A percentile compares a stretch with the other conserved stretches of the same genome.
These are phyloP conservation scores for Sporothrix luriei DNA, from an alignment of 2,329 filamentous ascomycete species.

Conservation along the genomic window DNA sequence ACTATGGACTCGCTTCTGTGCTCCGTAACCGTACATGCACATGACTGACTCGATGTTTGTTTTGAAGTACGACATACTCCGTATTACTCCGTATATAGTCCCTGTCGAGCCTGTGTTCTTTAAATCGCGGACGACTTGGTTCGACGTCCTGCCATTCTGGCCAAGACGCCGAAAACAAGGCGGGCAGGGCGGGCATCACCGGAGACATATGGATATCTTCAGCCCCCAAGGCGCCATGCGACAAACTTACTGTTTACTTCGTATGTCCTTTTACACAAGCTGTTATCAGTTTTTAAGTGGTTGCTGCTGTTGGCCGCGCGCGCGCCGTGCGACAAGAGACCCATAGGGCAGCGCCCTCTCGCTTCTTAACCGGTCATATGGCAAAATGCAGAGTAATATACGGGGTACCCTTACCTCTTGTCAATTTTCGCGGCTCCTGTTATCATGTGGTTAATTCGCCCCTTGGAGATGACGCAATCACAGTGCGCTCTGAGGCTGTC, in stretches of 20 bases:
- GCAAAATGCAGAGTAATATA: constrained; percentile 5
- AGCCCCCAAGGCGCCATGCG: not conserved
- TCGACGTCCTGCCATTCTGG: constrained; percentile 21
- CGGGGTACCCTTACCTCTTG: not conserved
- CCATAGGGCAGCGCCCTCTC: not conserved
- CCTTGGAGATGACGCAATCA: not conserved
- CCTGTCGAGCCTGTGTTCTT: no score
- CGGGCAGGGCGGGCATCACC: constrained; percentile 4
- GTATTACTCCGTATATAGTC: not conserved
- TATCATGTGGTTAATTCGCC: not conserved
- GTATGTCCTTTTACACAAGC: not conserved
- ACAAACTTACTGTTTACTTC: not conserved
- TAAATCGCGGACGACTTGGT: not conserved
- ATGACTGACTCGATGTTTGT: no score
- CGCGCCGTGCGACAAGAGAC: not conserved
- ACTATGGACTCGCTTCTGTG: not conserved
- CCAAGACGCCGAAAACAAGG: not conserved
- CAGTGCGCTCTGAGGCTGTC: not conserved
- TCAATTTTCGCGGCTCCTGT: not conserved
- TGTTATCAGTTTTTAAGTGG: not conserved
- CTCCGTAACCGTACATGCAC: no score
- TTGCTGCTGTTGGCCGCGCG: not conserved
- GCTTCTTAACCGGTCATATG: constrained; percentile 23
- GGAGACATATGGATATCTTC: not conserved
- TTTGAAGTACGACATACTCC: not conserved